phyloP scores from a whole-genome alignment of 495 filamentous ascomycete genomes.

The Trichoderma virens region DNA sequence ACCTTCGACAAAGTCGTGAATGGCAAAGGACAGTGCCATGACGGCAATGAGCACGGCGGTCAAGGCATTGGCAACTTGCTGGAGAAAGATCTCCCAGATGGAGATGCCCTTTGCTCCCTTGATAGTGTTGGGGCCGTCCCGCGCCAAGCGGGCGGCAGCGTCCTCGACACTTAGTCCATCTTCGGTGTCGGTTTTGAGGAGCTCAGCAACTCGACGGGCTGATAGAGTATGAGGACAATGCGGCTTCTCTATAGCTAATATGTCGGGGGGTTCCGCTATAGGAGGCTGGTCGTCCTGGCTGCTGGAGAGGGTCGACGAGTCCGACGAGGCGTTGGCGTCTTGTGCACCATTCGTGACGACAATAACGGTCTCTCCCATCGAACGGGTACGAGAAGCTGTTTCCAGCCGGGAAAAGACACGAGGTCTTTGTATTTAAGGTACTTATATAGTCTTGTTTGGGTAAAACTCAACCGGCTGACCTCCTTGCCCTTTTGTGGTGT shows the following conservation, averaged over 20 bases:
- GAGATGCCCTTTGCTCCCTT: conserved; percentile 23
- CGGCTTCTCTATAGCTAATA: conserved; percentile 12
- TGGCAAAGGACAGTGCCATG: conserved; percentile 68
- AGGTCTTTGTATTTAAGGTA: not conserved
- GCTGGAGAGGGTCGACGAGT: conserved; percentile 11
- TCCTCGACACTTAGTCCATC: conserved; percentile 8
- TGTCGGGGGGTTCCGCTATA: conserved; percentile 10
- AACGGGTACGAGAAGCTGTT: conserved; percentile 9
- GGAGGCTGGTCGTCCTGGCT: conserved; percentile 11
- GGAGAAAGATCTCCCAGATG: conserved; percentile 27
- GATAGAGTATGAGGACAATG: conserved; percentile 20
- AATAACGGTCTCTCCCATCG: conserved; percentile 12
- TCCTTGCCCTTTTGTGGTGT: not conserved
- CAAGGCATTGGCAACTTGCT: conserved; percentile 22
- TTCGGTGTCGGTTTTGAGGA: conserved; percentile 2
- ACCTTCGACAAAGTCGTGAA: conserved; percentile 67
- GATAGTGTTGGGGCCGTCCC: conserved; percentile 29
- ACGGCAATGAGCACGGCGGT: conserved; percentile 56
- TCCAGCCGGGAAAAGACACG: not conserved
- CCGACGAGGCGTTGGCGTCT: conserved; percentile 10
- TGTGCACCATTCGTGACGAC: conserved; percentile 11
- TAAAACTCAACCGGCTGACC: not conserved
- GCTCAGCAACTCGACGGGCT: conserved; percentile 11
- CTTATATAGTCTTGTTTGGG: not conserved
- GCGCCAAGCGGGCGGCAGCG: conserved; percentile 17